Evolutionary conservation across 2,329 filamentous ascomycete species (phyloP).

Genomic region (Neofusicoccum sp.): DNA sequence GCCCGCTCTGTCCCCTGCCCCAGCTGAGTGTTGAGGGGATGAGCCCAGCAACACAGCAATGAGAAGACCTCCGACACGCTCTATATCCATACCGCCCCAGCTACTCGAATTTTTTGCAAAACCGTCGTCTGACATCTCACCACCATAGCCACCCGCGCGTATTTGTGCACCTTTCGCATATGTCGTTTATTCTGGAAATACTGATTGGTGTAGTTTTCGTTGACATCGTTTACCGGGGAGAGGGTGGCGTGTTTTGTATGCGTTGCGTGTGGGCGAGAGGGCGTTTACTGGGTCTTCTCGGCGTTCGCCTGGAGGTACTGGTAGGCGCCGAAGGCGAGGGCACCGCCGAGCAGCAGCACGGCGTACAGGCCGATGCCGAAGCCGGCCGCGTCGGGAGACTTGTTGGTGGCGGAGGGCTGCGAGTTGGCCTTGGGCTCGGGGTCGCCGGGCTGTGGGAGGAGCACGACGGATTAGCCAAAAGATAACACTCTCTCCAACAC

Average conservation of each 20-base stretch:
- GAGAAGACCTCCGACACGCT: not conserved
- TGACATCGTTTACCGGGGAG: no score
- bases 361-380: conserved; percentile 80
- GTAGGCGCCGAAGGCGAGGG: conserved; percentile 76
- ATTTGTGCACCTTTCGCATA: not conserved
- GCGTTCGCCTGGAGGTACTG: conserved; percentile 69
- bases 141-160: not conserved
- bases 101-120: not conserved
- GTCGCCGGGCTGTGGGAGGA: conserved; percentile 65
- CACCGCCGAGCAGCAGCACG: conserved; percentile 73
- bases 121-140: not conserved
- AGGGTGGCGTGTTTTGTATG: no score
- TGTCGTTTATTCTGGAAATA: not conserved
- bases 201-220: no score
- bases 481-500: not conserved
- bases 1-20: no score
- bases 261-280: no score
- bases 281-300: conserved; percentile 12
- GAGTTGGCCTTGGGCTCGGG: conserved; percentile 65
- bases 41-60: not conserved
- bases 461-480: conserved; percentile 18
- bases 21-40: no score
- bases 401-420: conserved; percentile 51
- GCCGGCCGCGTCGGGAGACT: conserved; percentile 51
- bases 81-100: not conserved